These are phyloP conservation scores for Trichoderma gamsii DNA, from an alignment of 495 filamentous ascomycete genomes.

Conservation along the genomic window DNA sequence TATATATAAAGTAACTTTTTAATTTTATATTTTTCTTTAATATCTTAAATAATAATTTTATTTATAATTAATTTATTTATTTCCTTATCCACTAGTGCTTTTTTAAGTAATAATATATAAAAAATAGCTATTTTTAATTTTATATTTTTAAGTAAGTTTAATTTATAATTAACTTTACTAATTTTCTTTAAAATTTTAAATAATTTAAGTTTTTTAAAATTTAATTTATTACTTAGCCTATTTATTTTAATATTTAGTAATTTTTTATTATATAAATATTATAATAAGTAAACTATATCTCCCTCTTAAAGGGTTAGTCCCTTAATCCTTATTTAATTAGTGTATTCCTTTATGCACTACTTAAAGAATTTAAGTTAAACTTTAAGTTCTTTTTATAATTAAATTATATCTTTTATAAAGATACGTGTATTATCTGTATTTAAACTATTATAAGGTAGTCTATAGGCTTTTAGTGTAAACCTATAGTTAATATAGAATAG, in stretches of 20 bases:
- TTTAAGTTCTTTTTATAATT: conserved; percentile 19
- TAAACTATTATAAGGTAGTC: not conserved
- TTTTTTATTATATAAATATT: conserved; percentile 28
- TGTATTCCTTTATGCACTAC: conserved; percentile 22
- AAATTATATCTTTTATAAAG: conserved; percentile 18
- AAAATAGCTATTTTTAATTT: conserved; percentile 11
- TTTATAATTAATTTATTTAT: conserved; percentile 15
- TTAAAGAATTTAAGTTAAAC: conserved; percentile 21
- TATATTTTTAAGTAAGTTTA: conserved; percentile 18
- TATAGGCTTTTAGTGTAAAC: no score
- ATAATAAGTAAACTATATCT: not conserved
- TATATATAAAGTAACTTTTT: conserved; percentile 14
- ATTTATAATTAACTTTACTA: conserved; percentile 18
- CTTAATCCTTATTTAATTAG: conserved; percentile 17
- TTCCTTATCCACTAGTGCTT: conserved; percentile 4
- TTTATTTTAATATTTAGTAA: conserved; percentile 29
- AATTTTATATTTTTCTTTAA: conserved; percentile 18
- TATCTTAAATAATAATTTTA: conserved; percentile 12
- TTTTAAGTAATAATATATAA: conserved; percentile 19
- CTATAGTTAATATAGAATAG: no score
- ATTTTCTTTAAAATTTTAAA: conserved; percentile 21
- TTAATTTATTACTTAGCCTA: conserved; percentile 28
- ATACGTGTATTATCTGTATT: conserved; percentile 21
- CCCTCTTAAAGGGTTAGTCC: no score
- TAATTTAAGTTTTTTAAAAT: conserved; percentile 27